These are phyloP conservation scores for Ensete ventricosum DNA, from an alignment of 176 grass and related monocot genomes.

Conservation along the genomic window DNA sequence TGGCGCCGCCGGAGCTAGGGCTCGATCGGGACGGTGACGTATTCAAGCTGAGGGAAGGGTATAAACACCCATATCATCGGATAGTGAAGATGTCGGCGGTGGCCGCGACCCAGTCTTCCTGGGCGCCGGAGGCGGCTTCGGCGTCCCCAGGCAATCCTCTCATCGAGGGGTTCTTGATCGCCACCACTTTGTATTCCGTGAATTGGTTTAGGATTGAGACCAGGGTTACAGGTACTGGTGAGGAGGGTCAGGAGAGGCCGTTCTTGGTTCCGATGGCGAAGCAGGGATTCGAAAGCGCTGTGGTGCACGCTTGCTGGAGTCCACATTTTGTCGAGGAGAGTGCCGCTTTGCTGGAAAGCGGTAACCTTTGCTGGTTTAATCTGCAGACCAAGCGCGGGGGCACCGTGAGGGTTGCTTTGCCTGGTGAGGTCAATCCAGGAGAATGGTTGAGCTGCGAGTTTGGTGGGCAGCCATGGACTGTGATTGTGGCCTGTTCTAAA, in stretches of 20 bases:
- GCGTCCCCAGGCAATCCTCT: neutral
- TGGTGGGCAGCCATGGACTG: slow-evolving; percentile 49
- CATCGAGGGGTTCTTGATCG: slow-evolving; percentile 54
- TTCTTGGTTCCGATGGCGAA: slow-evolving; percentile 33
- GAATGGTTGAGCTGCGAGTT: slow-evolving; percentile 72
- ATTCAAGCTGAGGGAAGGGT: slow-evolving; percentile 47
- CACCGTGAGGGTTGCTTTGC: slow-evolving; percentile 37
- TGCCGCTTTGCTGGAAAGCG: slow-evolving; percentile 45
- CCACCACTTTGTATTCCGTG: slow-evolving; percentile 54
- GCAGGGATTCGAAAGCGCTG: slow-evolving; percentile 35
- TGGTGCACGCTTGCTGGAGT: slow-evolving; percentile 69
- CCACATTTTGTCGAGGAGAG: slow-evolving; percentile 50
- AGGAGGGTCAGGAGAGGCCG: slow-evolving; percentile 14
- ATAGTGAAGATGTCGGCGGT: slow-evolving; percentile 42
- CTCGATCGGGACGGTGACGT: slow-evolving; percentile 21
- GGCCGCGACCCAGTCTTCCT: slow-evolving; percentile 3
- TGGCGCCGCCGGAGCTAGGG: neutral
- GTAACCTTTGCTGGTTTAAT: slow-evolving; percentile 69
- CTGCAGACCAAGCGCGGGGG: slow-evolving; percentile 34
- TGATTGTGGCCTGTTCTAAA: slow-evolving; percentile 44
- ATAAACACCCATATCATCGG: slow-evolving; percentile 39
- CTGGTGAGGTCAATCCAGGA: slow-evolving; percentile 17
- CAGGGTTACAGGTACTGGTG: slow-evolving; percentile 1
- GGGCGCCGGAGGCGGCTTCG: neutral
- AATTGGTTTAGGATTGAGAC: slow-evolving; percentile 72